phyloP scores from a whole-genome alignment of 225 moss, liverwort and hornwort species.

The Physcomitrium patens region DNA sequence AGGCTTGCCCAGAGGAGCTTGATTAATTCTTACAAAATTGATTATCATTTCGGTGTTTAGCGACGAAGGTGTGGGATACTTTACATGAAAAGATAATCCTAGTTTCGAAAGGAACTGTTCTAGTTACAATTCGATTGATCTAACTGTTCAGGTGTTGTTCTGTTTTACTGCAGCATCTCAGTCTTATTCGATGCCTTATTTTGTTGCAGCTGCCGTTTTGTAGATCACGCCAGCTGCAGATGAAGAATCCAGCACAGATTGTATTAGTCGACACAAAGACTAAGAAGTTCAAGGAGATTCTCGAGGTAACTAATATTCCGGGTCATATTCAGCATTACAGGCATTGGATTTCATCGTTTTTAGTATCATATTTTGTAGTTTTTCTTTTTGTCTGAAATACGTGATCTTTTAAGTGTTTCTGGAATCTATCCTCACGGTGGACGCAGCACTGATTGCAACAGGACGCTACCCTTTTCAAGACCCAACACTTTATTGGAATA shows the following conservation, averaged over 20 bases:
- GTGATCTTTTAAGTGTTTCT: slow-evolving; percentile 12
- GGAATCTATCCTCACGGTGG: slow-evolving; percentile 55
- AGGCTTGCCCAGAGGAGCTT: slow-evolving; percentile 88
- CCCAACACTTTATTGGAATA: slow-evolving; percentile 55
- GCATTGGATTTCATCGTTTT: neutral
- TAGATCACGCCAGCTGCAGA: slow-evolving; percentile 90
- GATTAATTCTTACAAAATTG: slow-evolving; percentile 86
- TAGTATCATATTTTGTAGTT: neutral
- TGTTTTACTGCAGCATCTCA: neutral
- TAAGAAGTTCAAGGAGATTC: slow-evolving; percentile 77
- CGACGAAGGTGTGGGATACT: slow-evolving; percentile 69
- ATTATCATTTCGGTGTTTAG: slow-evolving; percentile 93
- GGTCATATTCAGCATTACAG: too few relatives aligned
- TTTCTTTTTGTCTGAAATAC: neutral
- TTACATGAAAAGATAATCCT: neutral
- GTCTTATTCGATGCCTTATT: neutral
- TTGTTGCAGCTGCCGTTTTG: slow-evolving; percentile 23
- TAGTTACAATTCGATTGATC: neutral
- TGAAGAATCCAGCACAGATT: slow-evolving; percentile 79
- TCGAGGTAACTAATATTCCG: slow-evolving; percentile 58
- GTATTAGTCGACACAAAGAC: slow-evolving; percentile 94
- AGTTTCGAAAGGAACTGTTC: too few relatives aligned
- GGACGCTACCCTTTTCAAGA: slow-evolving; percentile 77
- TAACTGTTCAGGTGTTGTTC: neutral
- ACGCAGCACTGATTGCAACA: slow-evolving; percentile 94